Evolutionary conservation across 1,284 basidiomycete species (phyloP).

Genomic region (Sporisorium scitamineum): DNA sequence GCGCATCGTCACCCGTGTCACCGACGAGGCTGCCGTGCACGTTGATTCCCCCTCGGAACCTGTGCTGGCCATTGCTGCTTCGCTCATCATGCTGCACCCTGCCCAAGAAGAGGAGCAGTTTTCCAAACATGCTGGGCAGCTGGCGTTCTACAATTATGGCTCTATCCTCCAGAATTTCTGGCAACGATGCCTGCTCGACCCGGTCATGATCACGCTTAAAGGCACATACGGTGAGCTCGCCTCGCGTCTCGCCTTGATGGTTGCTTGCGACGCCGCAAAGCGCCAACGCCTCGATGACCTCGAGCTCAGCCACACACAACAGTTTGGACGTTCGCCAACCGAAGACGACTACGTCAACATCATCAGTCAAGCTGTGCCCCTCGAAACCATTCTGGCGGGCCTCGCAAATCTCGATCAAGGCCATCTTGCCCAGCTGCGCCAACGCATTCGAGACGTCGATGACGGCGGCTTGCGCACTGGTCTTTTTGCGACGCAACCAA

Average conservation of each 20-base stretch:
- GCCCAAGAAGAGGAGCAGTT: background rate
- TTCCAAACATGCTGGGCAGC: background rate
- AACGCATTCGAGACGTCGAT: background rate
- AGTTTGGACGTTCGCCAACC: background rate
- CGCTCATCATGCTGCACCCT: slow-evolving; percentile 7
- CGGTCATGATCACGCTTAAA: slow-evolving; percentile 2
- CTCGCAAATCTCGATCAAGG: slow-evolving; percentile 1
- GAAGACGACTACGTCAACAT: background rate
- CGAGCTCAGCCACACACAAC: background rate
- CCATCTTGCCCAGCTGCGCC: background rate
- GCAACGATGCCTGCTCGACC: slow-evolving; percentile 1
- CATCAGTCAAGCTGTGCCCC: background rate
- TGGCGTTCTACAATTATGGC: background rate
- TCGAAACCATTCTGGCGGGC: background rate
- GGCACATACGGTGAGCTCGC: slow-evolving; percentile 17
- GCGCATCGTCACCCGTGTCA: slow-evolving; percentile 9
- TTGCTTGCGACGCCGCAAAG: slow-evolving; percentile 28
- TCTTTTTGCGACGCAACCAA: background rate
- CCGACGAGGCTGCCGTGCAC: background rate
- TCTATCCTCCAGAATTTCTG: slow-evolving; percentile 2
- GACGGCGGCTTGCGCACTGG: background rate
- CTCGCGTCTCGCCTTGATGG: slow-evolving; percentile 8
- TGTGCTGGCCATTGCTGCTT: slow-evolving; percentile 21
- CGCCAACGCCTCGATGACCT: background rate
- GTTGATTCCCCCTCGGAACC: slow-evolving; percentile 20